Conservation (phyloP, 2,329 filamentous ascomycete species). For the Aspergillus pseudoterreus region DNA sequence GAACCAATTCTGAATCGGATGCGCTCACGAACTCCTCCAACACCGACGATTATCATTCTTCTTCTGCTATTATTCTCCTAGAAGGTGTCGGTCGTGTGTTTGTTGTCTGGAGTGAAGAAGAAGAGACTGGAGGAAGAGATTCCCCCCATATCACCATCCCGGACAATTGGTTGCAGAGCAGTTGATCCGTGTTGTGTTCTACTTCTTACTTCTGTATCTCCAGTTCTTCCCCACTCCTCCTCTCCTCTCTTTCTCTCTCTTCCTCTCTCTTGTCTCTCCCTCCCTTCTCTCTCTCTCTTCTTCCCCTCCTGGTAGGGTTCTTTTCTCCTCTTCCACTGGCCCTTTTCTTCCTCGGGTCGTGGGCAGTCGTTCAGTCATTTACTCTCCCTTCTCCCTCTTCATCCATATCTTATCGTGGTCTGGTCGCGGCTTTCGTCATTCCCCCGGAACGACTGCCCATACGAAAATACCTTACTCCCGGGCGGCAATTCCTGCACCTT, state of each 20-base stretch:
- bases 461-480: constrained; percentile 9
- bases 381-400: constrained; percentile 11
- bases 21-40: constrained; percentile 11
- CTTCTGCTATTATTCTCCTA: too few species aligned
- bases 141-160: too few species aligned
- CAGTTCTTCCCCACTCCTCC: neutral
- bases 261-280: constrained; percentile 8
- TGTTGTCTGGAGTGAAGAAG: neutral
- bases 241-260: constrained; percentile 8
- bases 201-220: neutral
- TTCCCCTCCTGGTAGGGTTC: constrained; percentile 13
- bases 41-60: neutral
- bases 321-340: constrained; percentile 12
- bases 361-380: constrained; percentile 23
- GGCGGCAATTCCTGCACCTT: constrained; percentile 16
- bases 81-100: constrained; percentile 1
- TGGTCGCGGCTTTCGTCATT: constrained; percentile 25
- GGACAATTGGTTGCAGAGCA: too few species aligned
- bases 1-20: constrained; percentile 11
- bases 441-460: constrained; percentile 40
- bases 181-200: neutral
- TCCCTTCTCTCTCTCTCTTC: constrained; percentile 4
- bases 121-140: neutral
- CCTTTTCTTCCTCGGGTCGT: constrained; percentile 11
- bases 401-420: constrained; percentile 5